phyloP scores from a whole-genome alignment of 108 stramenopile species.

The Aureococcus anophagefferens region DNA sequence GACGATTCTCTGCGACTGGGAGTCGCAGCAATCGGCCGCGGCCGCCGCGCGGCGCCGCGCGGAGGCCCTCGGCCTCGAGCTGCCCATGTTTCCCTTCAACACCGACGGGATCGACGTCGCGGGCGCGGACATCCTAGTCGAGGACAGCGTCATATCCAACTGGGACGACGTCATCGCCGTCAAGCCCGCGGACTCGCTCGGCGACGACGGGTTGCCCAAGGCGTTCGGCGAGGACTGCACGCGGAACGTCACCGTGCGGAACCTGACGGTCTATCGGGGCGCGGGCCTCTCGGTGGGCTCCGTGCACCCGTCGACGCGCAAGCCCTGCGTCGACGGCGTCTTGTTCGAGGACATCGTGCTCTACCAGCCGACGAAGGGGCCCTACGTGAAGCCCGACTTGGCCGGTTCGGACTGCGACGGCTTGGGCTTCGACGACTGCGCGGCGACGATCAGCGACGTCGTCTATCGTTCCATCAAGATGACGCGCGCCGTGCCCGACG shows the following conservation, averaged over 20 bases:
- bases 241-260: neutral
- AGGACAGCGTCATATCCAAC: neutral
- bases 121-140: neutral
- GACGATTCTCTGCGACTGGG: neutral
- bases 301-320: neutral
- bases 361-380: too few relatives aligned
- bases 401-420: too few relatives aligned
- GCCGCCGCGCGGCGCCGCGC: too few relatives aligned
- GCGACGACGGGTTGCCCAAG: too few relatives aligned
- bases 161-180: neutral
- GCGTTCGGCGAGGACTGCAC: neutral
- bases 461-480: too few relatives aligned
- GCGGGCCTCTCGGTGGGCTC: neutral
- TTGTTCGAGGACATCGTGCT: too few relatives aligned
- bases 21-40: neutral
- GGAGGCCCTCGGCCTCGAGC: neutral
- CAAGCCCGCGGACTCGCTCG: neutral
- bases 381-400: too few relatives aligned
- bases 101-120: neutral
- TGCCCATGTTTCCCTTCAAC: neutral
- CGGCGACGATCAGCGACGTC: too few relatives aligned
- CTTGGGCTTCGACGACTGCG: too few relatives aligned
- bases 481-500: too few relatives aligned
- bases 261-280: neutral
- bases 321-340: neutral